Percentiles rank a stretch among this genome's conserved stretches.
phyloP scores from a whole-genome alignment of 2,329 filamentous ascomycete genomes.

The Rasamsonia emersonii region DNA sequence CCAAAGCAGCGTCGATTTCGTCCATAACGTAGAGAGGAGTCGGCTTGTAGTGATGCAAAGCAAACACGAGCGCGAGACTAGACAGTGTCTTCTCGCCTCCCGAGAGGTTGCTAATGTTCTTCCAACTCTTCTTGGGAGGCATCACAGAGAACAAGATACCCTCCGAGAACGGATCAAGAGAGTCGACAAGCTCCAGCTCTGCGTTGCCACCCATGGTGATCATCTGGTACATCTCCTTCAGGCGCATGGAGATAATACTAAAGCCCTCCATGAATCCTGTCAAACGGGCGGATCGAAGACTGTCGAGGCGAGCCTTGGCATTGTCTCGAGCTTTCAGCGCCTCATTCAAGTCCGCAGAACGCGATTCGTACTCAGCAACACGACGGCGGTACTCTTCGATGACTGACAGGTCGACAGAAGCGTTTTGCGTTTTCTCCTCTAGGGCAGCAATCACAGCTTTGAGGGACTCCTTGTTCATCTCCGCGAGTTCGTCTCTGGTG shows the following conservation, averaged over 20 bases:
- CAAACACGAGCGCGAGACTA: slow-evolving; percentile 91
- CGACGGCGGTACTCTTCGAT: slow-evolving; percentile 80
- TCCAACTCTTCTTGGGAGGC: slow-evolving; percentile 99
- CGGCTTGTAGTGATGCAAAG: slow-evolving; percentile 93
- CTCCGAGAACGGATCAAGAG: slow-evolving; percentile 90
- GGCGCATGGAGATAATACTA: slow-evolving; percentile 78
- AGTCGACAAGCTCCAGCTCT: slow-evolving; percentile 93
- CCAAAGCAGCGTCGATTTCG: slow-evolving; percentile 94
- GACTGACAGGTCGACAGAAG: slow-evolving; percentile 80
- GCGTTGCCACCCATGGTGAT: slow-evolving; percentile 99
- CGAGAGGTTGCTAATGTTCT: slow-evolving; percentile 92
- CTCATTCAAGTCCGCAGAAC: slow-evolving; percentile 73
- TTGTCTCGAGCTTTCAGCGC: slow-evolving; percentile 71
- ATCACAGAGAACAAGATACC: slow-evolving; percentile 97
- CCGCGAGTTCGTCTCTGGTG: slow-evolving; percentile 60
- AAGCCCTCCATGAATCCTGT: slow-evolving; percentile 99
- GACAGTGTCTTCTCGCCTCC: slow-evolving; percentile 97
- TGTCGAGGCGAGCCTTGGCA: slow-evolving; percentile 87
- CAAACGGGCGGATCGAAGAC: slow-evolving; percentile 77
- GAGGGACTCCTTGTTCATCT: slow-evolving; percentile 54
- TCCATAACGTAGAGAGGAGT: slow-evolving; percentile 99
- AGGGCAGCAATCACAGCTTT: slow-evolving; percentile 58
- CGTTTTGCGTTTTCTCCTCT: slow-evolving; percentile 71
- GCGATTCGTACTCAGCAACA: slow-evolving; percentile 70
- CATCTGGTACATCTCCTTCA: slow-evolving; percentile 99